Evolutionary conservation across 768 basidiomycete genomes (phyloP).

Genomic region (Leccinum longicurvipes): DNA sequence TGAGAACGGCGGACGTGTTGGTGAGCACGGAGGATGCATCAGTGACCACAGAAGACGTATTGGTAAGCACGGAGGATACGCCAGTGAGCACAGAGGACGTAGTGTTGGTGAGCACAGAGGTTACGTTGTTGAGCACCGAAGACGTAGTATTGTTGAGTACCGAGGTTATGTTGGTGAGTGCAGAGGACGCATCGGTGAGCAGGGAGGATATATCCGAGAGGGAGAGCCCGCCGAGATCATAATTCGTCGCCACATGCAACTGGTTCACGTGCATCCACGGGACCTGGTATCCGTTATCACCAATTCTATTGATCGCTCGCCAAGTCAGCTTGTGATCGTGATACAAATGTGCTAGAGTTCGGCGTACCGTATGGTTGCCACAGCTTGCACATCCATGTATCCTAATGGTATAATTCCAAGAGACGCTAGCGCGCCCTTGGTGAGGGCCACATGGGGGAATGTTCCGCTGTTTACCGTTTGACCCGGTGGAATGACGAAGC

Average conservation of each 20-base stretch:
- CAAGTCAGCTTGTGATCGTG: neutral
- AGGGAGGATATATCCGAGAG: conserved; percentile 17
- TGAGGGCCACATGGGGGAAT: conserved; percentile 55
- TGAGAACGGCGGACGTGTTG: neutral
- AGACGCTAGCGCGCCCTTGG: conserved; percentile 54
- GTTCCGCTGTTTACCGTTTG: conserved; percentile 59
- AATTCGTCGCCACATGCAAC: conserved; percentile 49
- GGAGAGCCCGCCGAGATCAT: conserved; percentile 26
- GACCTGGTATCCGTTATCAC: conserved; percentile 53
- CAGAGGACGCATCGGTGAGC: conserved; percentile 5
- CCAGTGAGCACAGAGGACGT: neutral
- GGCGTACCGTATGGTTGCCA: conserved; percentile 40
- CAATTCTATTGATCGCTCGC: conserved; percentile 33
- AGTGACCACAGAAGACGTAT: neutral
- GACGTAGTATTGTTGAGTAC: neutral
- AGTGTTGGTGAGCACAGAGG: too few species aligned
- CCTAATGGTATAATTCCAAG: conserved; percentile 55
- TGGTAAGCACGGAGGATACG: neutral
- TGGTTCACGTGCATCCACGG: conserved; percentile 66
- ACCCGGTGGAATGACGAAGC: conserved; percentile 55
- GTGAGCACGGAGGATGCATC: too few species aligned
- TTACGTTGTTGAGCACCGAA: too few species aligned
- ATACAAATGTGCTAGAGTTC: neutral
- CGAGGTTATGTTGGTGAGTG: neutral
- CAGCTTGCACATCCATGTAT: conserved; percentile 51